Evolutionary conservation across 306 rosid species (phyloP).

Genomic region (Quercus mongolica): DNA sequence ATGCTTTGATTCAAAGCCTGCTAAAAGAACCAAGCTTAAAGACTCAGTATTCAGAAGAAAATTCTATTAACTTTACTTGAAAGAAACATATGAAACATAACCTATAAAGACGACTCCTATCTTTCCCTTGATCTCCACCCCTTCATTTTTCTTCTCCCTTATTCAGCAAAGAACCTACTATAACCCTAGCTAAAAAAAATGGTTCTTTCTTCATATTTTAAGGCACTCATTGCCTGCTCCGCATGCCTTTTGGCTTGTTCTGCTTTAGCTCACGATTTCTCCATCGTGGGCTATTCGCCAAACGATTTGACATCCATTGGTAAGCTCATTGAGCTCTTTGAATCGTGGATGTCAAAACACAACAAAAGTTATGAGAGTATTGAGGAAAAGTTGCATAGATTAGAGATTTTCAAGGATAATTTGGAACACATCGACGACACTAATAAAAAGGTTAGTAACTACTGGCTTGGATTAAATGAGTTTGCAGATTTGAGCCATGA

Average conservation of each 20-base stretch:
- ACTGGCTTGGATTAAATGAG: conserved; percentile 70
- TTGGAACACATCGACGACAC: conserved; percentile 56
- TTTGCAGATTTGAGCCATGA: conserved; percentile 68
- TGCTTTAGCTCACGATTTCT: conserved; percentile 39
- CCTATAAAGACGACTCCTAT: conserved; percentile 29
- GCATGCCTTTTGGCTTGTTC: conserved; percentile 20
- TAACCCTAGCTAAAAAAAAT: conserved; percentile 15
- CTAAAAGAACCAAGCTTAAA: conserved; percentile 42
- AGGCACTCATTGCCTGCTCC: conserved; percentile 12
- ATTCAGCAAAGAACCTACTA: not conserved
- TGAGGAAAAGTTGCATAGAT: conserved; percentile 63
- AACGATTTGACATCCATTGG: conserved; percentile 62
- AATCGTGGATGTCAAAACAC: conserved; percentile 62
- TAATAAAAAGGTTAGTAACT: conserved; percentile 46
- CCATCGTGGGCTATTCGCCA: conserved; percentile 60
- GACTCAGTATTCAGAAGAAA: conserved; percentile 20
- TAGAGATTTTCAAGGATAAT: conserved; percentile 66
- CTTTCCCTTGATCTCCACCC: conserved; percentile 19
- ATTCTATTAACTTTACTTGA: conserved; percentile 43
- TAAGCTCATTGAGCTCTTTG: conserved; percentile 53
- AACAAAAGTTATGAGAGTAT: conserved; percentile 46
- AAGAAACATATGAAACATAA: conserved; percentile 36
- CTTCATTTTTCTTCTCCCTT: conserved; percentile 1
- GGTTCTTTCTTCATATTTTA: conserved; percentile 33
- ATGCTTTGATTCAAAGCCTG: conserved; percentile 42